Base-by-base conservation (phyloP, 306 rosid genomes). In the Malus orientalis region DNA sequence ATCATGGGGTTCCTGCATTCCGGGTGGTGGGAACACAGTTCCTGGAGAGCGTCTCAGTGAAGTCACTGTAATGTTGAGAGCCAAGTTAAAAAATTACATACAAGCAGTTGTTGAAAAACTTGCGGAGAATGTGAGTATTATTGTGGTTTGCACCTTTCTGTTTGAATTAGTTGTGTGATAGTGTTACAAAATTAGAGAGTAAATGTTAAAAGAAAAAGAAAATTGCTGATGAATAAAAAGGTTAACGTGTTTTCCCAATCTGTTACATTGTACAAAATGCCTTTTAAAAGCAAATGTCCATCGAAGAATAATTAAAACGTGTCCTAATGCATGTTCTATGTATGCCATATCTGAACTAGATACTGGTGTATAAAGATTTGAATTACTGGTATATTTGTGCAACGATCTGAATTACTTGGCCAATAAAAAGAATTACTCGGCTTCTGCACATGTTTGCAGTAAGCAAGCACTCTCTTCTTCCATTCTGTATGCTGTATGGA, bases 21-120 rank as follows among this genome's bases (percentile, higher is more conserved):
- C 96, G 54, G 88, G 87, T 78, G 91, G 88, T 75, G 96, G 98
- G 85, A 91, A 81, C 68, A 78, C 88, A 47, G 85, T 86, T 76
- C 98, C 99, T 63, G 99, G 98, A 71, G 99, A 96, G 82, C 88
- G 93, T 79, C 98, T 96, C 60, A 96, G 98, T 68, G 99, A 96
- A 86, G 99, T 96, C 64, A 89, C 99, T 4, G 99, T 96, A 79
- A 96, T 96, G 98, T 85, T 93, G 75, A 91, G 99, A 79, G 91
- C 99, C 3, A 96, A 96, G 84, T 96, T 96, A 74, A 87, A 97
- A 87, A 93, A 88, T 77, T 89, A 93, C 80, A 22, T 96, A 42
- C 99, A 92, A 79, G 97, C 96, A 59, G 88, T 89, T 10, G 97
- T 93, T 78, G 99, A 96, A 84, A 96, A 91, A 76, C 96, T 96